phyloP scores from a whole-genome alignment of 2,329 filamentous ascomycete species.

The Ophiosphaerella narmari region DNA sequence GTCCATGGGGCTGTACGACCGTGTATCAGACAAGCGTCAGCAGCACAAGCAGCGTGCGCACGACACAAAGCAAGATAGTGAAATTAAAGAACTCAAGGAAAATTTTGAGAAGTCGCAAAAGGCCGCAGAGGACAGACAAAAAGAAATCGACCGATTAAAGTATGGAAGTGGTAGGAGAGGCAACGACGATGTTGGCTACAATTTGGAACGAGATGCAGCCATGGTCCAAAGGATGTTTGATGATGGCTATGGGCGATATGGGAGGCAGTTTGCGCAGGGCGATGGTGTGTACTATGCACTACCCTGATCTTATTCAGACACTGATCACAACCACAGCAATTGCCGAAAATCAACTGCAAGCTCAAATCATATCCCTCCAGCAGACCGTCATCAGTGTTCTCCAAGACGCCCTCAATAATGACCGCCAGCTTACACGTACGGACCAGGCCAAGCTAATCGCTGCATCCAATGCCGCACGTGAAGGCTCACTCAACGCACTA shows the following conservation, averaged over 20 bases:
- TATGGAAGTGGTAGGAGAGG: constrained; percentile 15
- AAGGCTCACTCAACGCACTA: constrained; percentile 47
- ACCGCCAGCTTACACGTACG: constrained; percentile 44
- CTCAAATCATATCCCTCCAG: constrained; percentile 50
- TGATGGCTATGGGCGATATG: constrained; percentile 42
- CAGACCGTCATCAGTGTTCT: constrained; percentile 51
- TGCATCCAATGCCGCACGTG: constrained; percentile 49
- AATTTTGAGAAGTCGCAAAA: constrained; percentile 38
- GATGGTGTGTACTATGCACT: constrained; percentile 38
- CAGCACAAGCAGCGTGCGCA: constrained; percentile 47
- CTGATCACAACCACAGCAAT: constrained; percentile 33
- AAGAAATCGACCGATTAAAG: constrained; percentile 28
- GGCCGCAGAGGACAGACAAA: constrained; percentile 27
- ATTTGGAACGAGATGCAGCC: constrained; percentile 37
- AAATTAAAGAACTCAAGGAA: constrained; percentile 40
- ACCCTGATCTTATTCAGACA: not conserved
- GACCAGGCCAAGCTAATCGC: constrained; percentile 48
- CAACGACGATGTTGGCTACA: constrained; percentile 39
- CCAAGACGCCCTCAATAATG: constrained; percentile 50
- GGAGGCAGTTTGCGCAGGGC: constrained; percentile 45
- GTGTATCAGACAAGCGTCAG: constrained; percentile 42
- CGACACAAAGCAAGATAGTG: constrained; percentile 39
- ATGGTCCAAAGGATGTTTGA: constrained; percentile 46
- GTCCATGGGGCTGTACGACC: constrained; percentile 51
- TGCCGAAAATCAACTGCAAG: constrained; percentile 50